Percentiles rank a stretch among this genome's conserved stretches.
phyloP scores from a whole-genome alignment of 176 grass and related monocot species.

The Urochloa ruziziensis region DNA sequence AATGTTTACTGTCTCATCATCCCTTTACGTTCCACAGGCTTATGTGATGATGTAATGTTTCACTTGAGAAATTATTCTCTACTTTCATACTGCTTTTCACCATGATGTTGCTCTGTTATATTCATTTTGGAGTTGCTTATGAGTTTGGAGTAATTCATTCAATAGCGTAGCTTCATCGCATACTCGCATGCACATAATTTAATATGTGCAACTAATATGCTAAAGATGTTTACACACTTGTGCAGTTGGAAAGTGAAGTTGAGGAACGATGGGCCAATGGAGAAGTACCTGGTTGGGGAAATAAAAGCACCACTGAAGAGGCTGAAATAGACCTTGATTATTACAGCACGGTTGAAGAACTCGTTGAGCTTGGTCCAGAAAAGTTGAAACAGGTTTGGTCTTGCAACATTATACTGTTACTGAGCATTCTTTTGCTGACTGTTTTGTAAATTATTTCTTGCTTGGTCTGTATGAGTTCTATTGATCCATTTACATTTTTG shows the following conservation, averaged over 20 bases:
- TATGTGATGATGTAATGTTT: constrained; percentile 2
- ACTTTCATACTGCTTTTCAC: neutral
- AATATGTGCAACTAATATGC: neutral
- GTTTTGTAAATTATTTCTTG: neutral
- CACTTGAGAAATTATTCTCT: neutral
- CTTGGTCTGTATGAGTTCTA: too few relatives aligned
- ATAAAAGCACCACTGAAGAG: constrained; percentile 44
- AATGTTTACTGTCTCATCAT: neutral
- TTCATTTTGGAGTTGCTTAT: neutral
- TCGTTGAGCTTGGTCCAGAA: constrained; percentile 79
- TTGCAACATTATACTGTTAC: constrained; percentile 1
- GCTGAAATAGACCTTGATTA: constrained; percentile 88
- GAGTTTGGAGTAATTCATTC: neutral
- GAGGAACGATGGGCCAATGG: constrained; percentile 76
- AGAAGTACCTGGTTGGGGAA: constrained; percentile 68
- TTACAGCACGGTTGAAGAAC: constrained; percentile 82
- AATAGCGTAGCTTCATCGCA: neutral
- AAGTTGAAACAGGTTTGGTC: constrained; percentile 86
- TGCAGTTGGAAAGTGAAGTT: constrained; percentile 78
- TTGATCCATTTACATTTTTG: neutral
- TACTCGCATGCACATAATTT: neutral
- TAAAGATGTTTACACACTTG: neutral
- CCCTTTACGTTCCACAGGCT: neutral
- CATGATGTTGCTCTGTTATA: neutral
- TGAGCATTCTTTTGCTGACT: neutral